Evolutionary conservation across 2,329 filamentous ascomycete genomes (phyloP), one percentile per base, ranked within the genome.

Genomic region (Sporothrix protearum): DNA sequence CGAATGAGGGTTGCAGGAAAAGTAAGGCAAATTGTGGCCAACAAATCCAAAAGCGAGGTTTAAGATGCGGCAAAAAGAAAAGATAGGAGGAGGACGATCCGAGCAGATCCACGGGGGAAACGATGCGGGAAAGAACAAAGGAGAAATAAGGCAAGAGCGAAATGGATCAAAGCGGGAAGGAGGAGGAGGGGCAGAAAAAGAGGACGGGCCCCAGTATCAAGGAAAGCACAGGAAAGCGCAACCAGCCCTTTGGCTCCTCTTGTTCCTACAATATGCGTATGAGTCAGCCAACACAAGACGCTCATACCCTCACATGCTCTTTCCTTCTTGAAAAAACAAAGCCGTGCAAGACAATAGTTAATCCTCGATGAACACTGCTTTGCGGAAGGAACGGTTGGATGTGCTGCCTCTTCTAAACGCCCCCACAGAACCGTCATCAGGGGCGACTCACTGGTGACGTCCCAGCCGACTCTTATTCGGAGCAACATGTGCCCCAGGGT

Each of bases 201-300:
- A 53, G 16, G 45, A 53, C 45, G 45, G 59, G 36, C n/a, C 36
- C 47, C 45, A 45, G 25, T 57, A 28, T 12, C 33, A n/a, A n/a
- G n/a, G n/a, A n/a, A n/a, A n/a, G n/a, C n/a, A n/a, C n/a, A 57
- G 67, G 67, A 42, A 57, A 42, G 66, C 47, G 66, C 66, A 47
- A 47, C 16, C 42, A 12, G 6, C 42, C 61, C 61, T 49, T 30
- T 30, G n/a, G 19, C 25, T 19, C 25, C 36, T n/a, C 2, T 19
- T 64, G 5, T 30, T 53, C 19, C 19, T 59, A 42, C 57, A 39
- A 14, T 16, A 61, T n/a, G n/a, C n/a, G 0, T 25, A 42, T 47
- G 63, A 66, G 63, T 66, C 63, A 66, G 63, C 63, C 22, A n/a
- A 5, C 22, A 19, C 14, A 30, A 33, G 5, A n/a, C 42, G n/a